Evolutionary conservation across 768 basidiomycete species (phyloP), one percentile per base, ranked within the genome.

Genomic region (Botryobasidium botryosum): DNA sequence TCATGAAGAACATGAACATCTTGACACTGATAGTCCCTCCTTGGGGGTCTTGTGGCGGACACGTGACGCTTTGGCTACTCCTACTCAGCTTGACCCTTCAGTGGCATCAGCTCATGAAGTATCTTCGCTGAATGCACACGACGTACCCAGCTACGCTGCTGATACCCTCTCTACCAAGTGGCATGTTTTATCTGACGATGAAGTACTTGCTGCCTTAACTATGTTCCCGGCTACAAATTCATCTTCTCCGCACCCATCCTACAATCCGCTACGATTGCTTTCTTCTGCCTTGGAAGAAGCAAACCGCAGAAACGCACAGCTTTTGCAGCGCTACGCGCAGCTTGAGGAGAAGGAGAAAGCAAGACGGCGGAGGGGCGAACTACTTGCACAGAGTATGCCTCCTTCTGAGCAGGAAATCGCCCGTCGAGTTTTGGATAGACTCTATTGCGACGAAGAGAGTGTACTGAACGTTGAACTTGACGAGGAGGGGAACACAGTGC

Each of bases 171-270:
- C 68, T 2, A 79, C 74, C 6, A 70, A 66, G 55, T 88, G 84
- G 82, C 83, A 87, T 55, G 70, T 74, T 20, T 76, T 74, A 52
- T 75, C 80, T 2, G 81, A 87, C 57, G 73, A 80, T 40, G 77
- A 70, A 2, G 78, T 87, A 35, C 74, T 78, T 17, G 24, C 44
- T 1, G 42, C 31, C 24, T 29, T 51, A 7, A 29, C 29, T n/a
- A 45, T 46, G n/a, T 35, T 49, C 17, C 23, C 44, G 4, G 35
- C 46, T 15, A 32, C 28, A 12, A n/a, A n/a, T n/a, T n/a, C n/a
- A n/a, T n/a, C n/a, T n/a, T 25, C 48, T 17, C 10, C 45, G 15
- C 25, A 50, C 20, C 26, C 80, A 1, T 81, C 80, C 51, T 75
- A 81, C 51, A 63, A 74, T 1, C 70, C 77, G 2, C 54, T 87